phyloP scores from a whole-genome alignment of 495 filamentous ascomycete species.

The Extremus antarcticus region DNA sequence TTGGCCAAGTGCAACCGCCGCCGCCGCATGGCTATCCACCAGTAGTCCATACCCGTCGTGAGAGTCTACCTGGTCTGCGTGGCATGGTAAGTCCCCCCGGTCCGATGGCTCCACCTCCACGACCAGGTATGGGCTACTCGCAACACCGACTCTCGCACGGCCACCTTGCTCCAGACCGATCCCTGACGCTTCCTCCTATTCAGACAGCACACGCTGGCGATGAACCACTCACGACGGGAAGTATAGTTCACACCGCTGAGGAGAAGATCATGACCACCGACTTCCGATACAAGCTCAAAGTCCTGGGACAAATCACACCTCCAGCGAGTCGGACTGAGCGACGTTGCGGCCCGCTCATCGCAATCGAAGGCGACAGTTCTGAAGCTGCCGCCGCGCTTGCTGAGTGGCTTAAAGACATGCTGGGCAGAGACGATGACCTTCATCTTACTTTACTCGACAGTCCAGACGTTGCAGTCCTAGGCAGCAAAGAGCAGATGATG shows the following conservation, averaged over 20 bases:
- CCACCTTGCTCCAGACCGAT: conserved; percentile 12
- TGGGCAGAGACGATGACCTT: conserved; percentile 49
- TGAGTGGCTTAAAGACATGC: conserved; percentile 48
- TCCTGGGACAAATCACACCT: conserved; percentile 58
- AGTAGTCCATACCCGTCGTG: background rate
- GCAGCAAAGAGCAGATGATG: conserved; percentile 21
- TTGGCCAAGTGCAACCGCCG: conserved; percentile 1
- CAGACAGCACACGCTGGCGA: conserved; percentile 26
- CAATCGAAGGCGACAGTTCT: conserved; percentile 63
- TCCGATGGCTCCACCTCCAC: conserved; percentile 18
- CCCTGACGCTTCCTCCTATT: conserved; percentile 45
- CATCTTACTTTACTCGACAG: conserved; percentile 41
- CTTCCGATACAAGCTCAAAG: conserved; percentile 49
- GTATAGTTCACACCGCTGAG: conserved; percentile 21
- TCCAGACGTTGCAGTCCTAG: conserved; percentile 33
- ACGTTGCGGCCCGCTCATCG: conserved; percentile 65
- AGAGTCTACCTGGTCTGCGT: conserved; percentile 16
- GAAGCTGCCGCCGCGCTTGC: conserved; percentile 44
- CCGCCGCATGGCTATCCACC: conserved; percentile 3
- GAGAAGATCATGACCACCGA: conserved; percentile 23
- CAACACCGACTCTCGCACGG: conserved; percentile 17
- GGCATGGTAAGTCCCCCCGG: conserved; percentile 22
- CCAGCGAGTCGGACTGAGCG: conserved; percentile 38
- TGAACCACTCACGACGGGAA: background rate
- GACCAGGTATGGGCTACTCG: conserved; percentile 20